Percentiles rank a stretch among this genome's conserved stretches.
Evolutionary conservation across 1,284 basidiomycete species (phyloP).

Genomic region (Austroboletus niveus): DNA sequence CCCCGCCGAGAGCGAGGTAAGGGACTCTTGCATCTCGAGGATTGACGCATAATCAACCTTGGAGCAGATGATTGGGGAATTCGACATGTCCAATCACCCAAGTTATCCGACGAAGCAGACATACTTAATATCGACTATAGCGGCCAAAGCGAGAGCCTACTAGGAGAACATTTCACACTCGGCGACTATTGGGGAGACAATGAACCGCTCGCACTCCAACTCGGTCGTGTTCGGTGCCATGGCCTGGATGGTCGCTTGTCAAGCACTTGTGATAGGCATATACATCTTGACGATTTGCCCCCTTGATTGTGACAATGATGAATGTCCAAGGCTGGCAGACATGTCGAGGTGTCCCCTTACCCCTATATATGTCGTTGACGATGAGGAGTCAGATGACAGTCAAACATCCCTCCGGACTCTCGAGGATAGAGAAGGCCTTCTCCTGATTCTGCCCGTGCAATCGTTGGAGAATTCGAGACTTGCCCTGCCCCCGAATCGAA

Average conservation of each 20-base stretch:
- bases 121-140: slow-evolving; percentile 27
- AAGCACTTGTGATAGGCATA: slow-evolving; percentile 2
- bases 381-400: slow-evolving; percentile 29
- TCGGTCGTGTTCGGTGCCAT: slow-evolving; percentile 9
- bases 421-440: slow-evolving; percentile 20
- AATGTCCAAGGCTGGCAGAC: slow-evolving; percentile 8
- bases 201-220: slow-evolving; percentile 21
- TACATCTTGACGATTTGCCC: slow-evolving; percentile 9
- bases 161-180: slow-evolving; percentile 23
- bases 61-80: slow-evolving; percentile 18
- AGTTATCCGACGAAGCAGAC: slow-evolving; percentile 13
- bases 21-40: neutral
- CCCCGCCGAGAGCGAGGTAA: slow-evolving; percentile 27
- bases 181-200: slow-evolving; percentile 26
- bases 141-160: slow-evolving; percentile 21
- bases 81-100: slow-evolving; percentile 13
- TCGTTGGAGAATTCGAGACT: neutral
- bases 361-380: slow-evolving; percentile 22
- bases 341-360: slow-evolving; percentile 17
- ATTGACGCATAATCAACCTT: slow-evolving; percentile 10
- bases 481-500: neutral
- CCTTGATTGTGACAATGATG: slow-evolving; percentile 2
- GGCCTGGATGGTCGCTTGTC: neutral
- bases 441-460: slow-evolving; percentile 2
- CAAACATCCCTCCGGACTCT: slow-evolving; percentile 25